Base-by-base conservation (phyloP, 139 green algal species). In the Chlorella ohadii region DNA sequence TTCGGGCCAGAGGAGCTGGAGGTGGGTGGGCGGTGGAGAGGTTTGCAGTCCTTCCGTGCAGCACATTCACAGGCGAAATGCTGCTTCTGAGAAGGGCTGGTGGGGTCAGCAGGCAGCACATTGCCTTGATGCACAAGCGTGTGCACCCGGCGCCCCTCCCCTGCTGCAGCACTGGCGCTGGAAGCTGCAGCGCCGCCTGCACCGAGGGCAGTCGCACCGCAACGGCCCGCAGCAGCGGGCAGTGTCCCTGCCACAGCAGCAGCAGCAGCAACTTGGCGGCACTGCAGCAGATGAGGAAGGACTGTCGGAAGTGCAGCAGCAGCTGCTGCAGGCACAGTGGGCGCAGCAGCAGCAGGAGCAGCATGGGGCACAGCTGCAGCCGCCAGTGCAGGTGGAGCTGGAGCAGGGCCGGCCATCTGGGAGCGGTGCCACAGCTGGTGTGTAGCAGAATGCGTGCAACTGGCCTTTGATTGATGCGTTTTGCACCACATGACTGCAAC, bases 1-100 rank as follows among this genome's bases (percentile, higher is more conserved):
- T 73, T 87, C 44, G 94, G 94, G 22, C 92, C 93, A 20, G 70
- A 83, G 39, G 79, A 83, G 31, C 68, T 82, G 27, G 67, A 82
- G 61, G 66, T 83, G 74, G 44, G 85, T 31, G 2, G 33, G 36
- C 25, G 44, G 85, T 19, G 2, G 33, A 36, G 25, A 23, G 22
- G 27, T 34, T 2, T n/a, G n/a, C n/a, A n/a, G n/a, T n/a, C n/a
- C n/a, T n/a, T n/a, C n/a, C n/a, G n/a, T n/a, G n/a, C n/a, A n/a
- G n/a, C n/a, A n/a, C n/a, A n/a, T n/a, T n/a, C n/a, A n/a, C n/a
- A n/a, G n/a, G n/a, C n/a, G n/a, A n/a, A n/a, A n/a, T n/a, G n/a
- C n/a, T n/a, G n/a, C n/a, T n/a, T n/a, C n/a, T n/a, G n/a, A n/a
- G n/a, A n/a, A n/a, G n/a, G n/a, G n/a, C n/a, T n/a, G n/a, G n/a